Percentiles rank a stretch among this genome's conserved stretches.
Evolutionary conservation across 2,329 filamentous ascomycete genomes (phyloP).

Genomic region (Mycosphaerella arachidis): DNA sequence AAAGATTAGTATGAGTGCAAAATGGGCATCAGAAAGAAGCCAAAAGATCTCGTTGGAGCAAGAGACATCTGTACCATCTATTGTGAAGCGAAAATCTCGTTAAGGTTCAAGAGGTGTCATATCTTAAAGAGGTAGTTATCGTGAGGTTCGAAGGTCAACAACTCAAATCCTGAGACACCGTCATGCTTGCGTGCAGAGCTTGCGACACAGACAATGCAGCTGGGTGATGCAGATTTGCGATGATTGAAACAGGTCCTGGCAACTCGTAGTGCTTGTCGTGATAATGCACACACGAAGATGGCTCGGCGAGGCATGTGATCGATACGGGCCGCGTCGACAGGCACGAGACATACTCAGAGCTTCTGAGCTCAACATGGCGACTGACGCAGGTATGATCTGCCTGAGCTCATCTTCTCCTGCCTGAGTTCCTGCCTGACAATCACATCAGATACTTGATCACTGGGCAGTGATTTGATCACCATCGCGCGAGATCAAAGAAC

Average conservation of each 20-base stretch:
- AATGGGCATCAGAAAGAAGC: constrained; percentile 24
- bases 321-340: background rate
- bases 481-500: no score
- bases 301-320: background rate
- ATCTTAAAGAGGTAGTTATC: background rate
- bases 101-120: constrained; percentile 13
- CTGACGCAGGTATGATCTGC: background rate
- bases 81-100: constrained; percentile 1
- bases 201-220: background rate
- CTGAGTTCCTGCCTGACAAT: background rate
- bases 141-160: background rate
- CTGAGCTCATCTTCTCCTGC: background rate
- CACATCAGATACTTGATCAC: background rate
- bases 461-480: no score
- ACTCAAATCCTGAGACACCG: background rate
- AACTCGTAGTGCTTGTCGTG: background rate
- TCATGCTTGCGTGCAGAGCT: background rate
- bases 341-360: background rate
- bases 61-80: constrained; percentile 17
- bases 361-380: background rate
- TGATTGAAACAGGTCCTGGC: background rate
- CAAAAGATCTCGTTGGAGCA: constrained; percentile 23
- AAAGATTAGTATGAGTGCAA: constrained; percentile 9
- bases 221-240: background rate
- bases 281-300: background rate